Base-by-base conservation (phyloP, 768 basidiomycete genomes). In the Rubroboletus pulcherrimus region DNA sequence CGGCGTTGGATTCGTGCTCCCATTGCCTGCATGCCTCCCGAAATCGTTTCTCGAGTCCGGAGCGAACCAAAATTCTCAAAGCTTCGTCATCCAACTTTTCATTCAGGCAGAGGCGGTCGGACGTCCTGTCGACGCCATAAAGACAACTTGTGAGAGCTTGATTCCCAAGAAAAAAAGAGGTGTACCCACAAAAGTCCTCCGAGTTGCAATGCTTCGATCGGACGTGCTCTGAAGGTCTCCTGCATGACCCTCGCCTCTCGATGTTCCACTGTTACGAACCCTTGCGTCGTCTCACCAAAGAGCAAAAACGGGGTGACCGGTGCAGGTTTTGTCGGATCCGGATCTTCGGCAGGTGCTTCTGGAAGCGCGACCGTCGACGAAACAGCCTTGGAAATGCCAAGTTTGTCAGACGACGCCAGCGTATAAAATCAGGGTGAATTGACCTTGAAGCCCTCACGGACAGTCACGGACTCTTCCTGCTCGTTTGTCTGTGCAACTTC, bases 401-500 rank as follows among this genome's bases (percentile, higher is more conserved):
- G 7, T 3, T 37, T 17, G 33, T 60, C 43, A 53, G 15, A 34
- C 0, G 14, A 24, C 7, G 2, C 4, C 21, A 9, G 0, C 15
- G 11, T 17, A 3, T 1, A 46, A 49, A 7, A 14, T 21, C 4
- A 5, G 12, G 12, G 34, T n/a, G 5, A 15, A 68, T 12, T 61
- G 14, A 82, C 83, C 59, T 65, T 70, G 61, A 83, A 83, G 0
- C 82, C 82, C 5, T 71, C 67, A 15, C 73, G 71, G 8, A 69
- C 63, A 1, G 66, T 63, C 2, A 81, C 80, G 5, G 73, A 71
- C 60, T 83, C 83, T 51, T 81, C 81, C 57, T 83, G 78, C 45
- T 83, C 80, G 17, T 75, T 75, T 7, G 77, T 81, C 63, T 84
- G 81, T 0, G 73, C 66, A 0, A 85, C 83, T 43, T 79, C 77